Base-by-base conservation (phyloP, 768 basidiomycete species). In the Mycena olivaceomarginata region DNA sequence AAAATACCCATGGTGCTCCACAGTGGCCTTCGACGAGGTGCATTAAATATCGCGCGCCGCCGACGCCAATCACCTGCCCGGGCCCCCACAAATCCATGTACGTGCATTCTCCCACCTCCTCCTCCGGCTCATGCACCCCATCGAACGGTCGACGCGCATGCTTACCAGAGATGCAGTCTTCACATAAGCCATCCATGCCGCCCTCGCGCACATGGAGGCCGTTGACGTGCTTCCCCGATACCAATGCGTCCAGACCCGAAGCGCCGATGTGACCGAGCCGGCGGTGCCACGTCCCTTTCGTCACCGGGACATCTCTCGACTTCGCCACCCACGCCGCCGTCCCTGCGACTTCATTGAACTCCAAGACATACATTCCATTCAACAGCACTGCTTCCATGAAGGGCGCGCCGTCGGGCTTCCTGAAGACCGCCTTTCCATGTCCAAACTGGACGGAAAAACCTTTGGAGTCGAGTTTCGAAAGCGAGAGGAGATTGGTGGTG, bases 201-300 rank as follows among this genome's bases (percentile, higher is more conserved):
- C 43, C 43, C 13, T 45, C 13, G 43, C 43, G 66, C 18, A 51
- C 66, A 31, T 48, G 31, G 4, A 67, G 25, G 66, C 66, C 46
- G 31, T 64, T 64, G 39, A 64, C 59, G 37, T 62, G 40, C 63
- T 7, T 25, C 31, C 66, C 66, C 22, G 66, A 67, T 12, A 67
- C 51, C 66, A 67, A 22, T 13, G 22, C 43, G 13, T 51, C 46
- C 9, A 67, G 43, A 5, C 66, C 66, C 20, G 45, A 5, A 22
- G 48, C 18, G 46, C 66, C 66, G 22, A 67, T 48, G 46, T 67
- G 66, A 22, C n/a, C 66, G 13, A 67, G 46, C 37, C 66, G 66
- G n/a, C 66, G 66, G 20, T 67, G 66, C 66, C 66, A 67, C 46
- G 48, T 67, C 66, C 37, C 66, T 51, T 48, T 67, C 46, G 12